A percentile compares a stretch with the other conserved stretches of the same genome.
Conservation (phyloP, 768 basidiomycete genomes). For the Xerocomellus chrysenteron region DNA sequence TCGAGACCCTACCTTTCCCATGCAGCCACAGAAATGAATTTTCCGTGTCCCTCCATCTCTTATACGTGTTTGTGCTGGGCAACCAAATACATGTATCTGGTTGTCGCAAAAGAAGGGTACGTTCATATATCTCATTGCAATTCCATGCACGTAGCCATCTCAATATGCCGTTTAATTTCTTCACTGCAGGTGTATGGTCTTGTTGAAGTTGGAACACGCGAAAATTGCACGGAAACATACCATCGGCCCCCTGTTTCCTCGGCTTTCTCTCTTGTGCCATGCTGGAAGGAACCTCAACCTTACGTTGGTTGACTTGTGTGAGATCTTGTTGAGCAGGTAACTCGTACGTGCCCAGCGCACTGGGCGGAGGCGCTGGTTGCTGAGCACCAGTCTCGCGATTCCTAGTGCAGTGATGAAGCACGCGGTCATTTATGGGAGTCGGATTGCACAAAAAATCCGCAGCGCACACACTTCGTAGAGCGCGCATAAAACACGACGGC, state of each 20-base stretch:
- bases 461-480: no score
- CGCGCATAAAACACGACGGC: no score
- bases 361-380: neutral
- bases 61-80: neutral
- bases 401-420: neutral
- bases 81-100: constrained; percentile 15
- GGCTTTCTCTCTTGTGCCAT: neutral
- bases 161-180: constrained; percentile 1
- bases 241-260: neutral
- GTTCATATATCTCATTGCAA: neutral
- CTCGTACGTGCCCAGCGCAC: neutral
- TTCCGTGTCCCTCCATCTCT: neutral
- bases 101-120: neutral
- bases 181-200: neutral
- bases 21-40: constrained; percentile 12
- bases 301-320: no score
- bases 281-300: neutral
- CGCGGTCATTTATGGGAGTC: no score
- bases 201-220: neutral
- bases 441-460: no score
- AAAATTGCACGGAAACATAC: no score
- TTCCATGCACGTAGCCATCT: constrained; percentile 5
- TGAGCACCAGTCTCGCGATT: neutral
- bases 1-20: constrained; percentile 11
- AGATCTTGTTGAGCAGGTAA: no score